Evolutionary conservation across 2,329 filamentous ascomycete genomes (phyloP).

Genomic region (Trichoderma koningiopsis): DNA sequence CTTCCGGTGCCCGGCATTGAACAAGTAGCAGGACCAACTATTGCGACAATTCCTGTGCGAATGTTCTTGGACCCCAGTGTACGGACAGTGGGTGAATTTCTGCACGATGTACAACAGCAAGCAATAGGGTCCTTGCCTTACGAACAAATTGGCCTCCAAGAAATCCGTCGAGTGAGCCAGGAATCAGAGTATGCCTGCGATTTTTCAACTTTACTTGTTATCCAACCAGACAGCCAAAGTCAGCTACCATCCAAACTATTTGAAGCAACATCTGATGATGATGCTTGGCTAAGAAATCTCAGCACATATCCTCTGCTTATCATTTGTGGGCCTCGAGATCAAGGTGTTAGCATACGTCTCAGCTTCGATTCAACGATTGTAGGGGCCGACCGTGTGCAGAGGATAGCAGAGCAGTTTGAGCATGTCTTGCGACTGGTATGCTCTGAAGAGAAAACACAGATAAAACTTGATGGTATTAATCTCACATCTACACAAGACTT

Average conservation of each 20-base stretch:
- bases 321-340: neutral
- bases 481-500: neutral
- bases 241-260: neutral
- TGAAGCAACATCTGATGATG: neutral
- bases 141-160: neutral
- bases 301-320: neutral
- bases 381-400: neutral
- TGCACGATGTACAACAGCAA: neutral
- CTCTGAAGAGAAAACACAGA: neutral
- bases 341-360: neutral
- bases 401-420: neutral
- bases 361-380: neutral
- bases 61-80: neutral
- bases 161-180: neutral
- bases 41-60: neutral
- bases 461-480: neutral
- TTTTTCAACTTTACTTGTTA: neutral
- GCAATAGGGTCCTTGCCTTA: neutral
- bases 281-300: neutral
- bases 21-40: neutral
- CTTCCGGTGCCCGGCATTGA: neutral
- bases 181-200: neutral
- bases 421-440: neutral
- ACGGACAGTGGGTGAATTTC: neutral
- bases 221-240: neutral